Percentiles rank a stretch among this genome's conserved stretches.
Conservation (phyloP, 495 filamentous ascomycete genomes). For the Barbatosphaeria neglecta region DNA sequence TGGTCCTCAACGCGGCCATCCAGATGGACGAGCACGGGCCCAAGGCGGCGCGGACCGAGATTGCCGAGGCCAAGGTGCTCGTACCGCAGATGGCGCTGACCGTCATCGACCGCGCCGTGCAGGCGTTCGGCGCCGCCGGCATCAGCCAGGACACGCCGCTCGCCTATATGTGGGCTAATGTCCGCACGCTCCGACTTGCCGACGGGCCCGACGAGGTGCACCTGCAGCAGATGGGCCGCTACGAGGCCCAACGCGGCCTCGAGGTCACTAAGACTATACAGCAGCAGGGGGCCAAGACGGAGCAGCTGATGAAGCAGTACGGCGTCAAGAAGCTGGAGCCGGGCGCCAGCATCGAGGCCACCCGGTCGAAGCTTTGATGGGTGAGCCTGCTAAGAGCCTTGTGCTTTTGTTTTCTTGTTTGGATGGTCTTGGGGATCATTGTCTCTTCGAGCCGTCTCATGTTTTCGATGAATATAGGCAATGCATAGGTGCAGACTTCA, state of each 20-base stretch:
- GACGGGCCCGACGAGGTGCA: slow-evolving; percentile 94
- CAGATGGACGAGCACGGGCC: slow-evolving; percentile 77
- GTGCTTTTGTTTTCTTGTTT: background rate
- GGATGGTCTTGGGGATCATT: background rate
- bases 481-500: background rate
- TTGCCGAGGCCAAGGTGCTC: slow-evolving; percentile 78
- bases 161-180: slow-evolving; percentile 74
- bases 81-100: slow-evolving; percentile 65
- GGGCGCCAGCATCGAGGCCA: slow-evolving; percentile 35
- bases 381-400: background rate
- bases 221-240: slow-evolving; percentile 75
- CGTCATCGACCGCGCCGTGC: slow-evolving; percentile 79
- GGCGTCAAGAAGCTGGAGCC: slow-evolving; percentile 38
- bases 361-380: slow-evolving; percentile 30
- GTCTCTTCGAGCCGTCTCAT: too few relatives aligned
- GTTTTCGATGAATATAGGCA: too few relatives aligned
- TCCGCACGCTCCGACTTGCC: slow-evolving; percentile 71
- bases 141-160: slow-evolving; percentile 86
- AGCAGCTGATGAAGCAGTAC: slow-evolving; percentile 52
- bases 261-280: slow-evolving; percentile 52
- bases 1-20: slow-evolving; percentile 82
- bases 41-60: slow-evolving; percentile 71
- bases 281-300: slow-evolving; percentile 51
- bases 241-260: slow-evolving; percentile 64
- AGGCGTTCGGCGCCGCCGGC: slow-evolving; percentile 75